Conservation (phyloP, 805 yeast species). For the Kregervanrija fluxuum region DNA sequence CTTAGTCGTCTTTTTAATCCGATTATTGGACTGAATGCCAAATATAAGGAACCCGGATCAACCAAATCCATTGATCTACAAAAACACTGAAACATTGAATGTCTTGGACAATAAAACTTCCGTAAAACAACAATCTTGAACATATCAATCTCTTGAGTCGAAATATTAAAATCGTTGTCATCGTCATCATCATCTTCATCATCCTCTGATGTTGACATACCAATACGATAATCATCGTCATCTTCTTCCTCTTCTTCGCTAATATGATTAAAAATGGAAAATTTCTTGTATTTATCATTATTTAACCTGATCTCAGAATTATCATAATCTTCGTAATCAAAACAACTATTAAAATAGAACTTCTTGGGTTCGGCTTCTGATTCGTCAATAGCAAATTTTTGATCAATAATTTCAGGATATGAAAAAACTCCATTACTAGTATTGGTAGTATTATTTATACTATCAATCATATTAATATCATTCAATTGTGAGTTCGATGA, state of each 20-base stretch:
- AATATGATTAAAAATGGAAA: conserved; percentile 4
- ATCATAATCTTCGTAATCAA: conserved; percentile 1
- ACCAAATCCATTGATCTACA: conserved; percentile 12
- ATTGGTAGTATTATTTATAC: neutral
- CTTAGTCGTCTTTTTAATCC: conserved; percentile 2
- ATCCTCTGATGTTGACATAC: conserved; percentile 4
- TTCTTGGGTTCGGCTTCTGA: conserved; percentile 7
- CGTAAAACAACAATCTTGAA: conserved; percentile 18
- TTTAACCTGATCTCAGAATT: neutral
- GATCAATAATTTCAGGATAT: conserved; percentile 3
- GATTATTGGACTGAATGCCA: conserved; percentile 13
- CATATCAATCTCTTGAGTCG: conserved; percentile 21
- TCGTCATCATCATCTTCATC: conserved; percentile 5
- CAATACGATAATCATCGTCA: conserved; percentile 7
- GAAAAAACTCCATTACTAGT: neutral
- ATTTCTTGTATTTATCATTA: neutral
- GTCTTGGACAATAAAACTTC: conserved; percentile 21
- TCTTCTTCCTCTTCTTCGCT: conserved; percentile 13
- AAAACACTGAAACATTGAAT: conserved; percentile 20
- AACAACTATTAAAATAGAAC: neutral
- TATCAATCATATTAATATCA: conserved; percentile 4
- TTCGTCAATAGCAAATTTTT: conserved; percentile 2
- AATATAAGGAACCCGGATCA: conserved; percentile 8
- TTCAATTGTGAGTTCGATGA: conserved; percentile 17
- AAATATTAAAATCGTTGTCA: conserved; percentile 11